Base-by-base conservation (phyloP, 2,329 filamentous ascomycete genomes). In the Ophiosphaerella korrae region DNA sequence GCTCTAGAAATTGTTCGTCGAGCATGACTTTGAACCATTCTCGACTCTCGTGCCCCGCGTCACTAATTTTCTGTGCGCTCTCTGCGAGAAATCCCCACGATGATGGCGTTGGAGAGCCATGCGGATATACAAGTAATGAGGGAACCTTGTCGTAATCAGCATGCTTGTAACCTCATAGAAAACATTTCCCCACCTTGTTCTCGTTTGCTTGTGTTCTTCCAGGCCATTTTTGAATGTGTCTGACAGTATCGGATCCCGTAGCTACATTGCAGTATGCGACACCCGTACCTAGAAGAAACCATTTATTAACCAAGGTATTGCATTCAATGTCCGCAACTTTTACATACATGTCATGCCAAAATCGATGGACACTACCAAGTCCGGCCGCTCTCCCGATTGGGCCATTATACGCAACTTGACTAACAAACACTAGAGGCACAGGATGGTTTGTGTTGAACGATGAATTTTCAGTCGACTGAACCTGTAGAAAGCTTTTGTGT, bases 1-100 rank as follows among this genome's bases (percentile, higher is more conserved):
- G 42, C 11, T 55, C 49, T 2, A 81, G 61, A 0, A 75, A 76
- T 7, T 73, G 71, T 13, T 73, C 65, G 48, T 82, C 80, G 9
- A 82, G 72, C 60, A 79, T 81, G 29, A 81, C 80, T 58, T 84
- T 83, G 74, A 84, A 83, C 73, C 82, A 81, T 47, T 82, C 80
- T 5, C 72, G 68, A 16, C 68, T 64, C 14, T 73, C 72, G 32
- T 76, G 74, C 13, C 78, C 74, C 13, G 78, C 73, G 6, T 80
- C 78, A 24, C 59, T 70, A 1, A 46, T 44, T 44, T 73, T 70
- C 11, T 62, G 57, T 9, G 62, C 55, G 0, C 63, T 70, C 21
- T 77, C 76, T 37, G 80, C 82, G 26, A 79, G 69, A 57, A 80
- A 83, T 0, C 81, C 81, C 81, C 81, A 83, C 0, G 78, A 80